Evolutionary conservation across 1,139 yeast genomes (phyloP), one percentile per base, ranked within the genome.

Genomic region (Insectozyma bohioensis): DNA sequence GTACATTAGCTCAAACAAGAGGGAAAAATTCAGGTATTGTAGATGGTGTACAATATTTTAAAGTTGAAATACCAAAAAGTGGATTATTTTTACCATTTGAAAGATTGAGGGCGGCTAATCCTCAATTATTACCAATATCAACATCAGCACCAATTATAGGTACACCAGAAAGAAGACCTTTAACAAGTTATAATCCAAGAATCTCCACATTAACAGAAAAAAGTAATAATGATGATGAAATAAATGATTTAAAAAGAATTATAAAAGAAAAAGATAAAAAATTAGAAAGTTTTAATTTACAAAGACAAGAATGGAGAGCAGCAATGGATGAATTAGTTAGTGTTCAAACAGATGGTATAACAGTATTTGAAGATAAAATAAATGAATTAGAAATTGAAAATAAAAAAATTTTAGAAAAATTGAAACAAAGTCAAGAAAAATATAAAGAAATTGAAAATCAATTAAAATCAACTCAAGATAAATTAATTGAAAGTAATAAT

Each of bases 11-110:
- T 13, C 63, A 60, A 8, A 45, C 66, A 4, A 49, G 74, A 45
- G 75, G 75, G 11, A 69, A 68, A 44, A 69, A 69, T 46, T 61
- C 61, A 19, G 75, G 75, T 6, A 57, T 56, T 12, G 74, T 69
- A 2, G 68, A 66, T 27, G 73, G 72, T 2, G 42, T 61, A n/a
- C 63, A 56, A 35, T 69, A 69, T 43, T 69, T 69, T 38, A 52
- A 54, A 17, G 86, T 90, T 0, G 61, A 67, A 9, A 60, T 56
- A 25, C 83, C 88, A 1, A 72, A 72, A 42, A 66, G 88, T 15
- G 96, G 96, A 0, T 56, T 88, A 21, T 88, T 88, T 49, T 65
- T 87, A 28, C 82, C 90, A 2, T 75, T 78, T 48, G 78, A 78
- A 16, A 74, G 86, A 48, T 67, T 86, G 17, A 64, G 68, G 30